Conservation (phyloP, 371 early-diverging fungal genomes). For the Thermomucor indicae-seudaticae region DNA sequence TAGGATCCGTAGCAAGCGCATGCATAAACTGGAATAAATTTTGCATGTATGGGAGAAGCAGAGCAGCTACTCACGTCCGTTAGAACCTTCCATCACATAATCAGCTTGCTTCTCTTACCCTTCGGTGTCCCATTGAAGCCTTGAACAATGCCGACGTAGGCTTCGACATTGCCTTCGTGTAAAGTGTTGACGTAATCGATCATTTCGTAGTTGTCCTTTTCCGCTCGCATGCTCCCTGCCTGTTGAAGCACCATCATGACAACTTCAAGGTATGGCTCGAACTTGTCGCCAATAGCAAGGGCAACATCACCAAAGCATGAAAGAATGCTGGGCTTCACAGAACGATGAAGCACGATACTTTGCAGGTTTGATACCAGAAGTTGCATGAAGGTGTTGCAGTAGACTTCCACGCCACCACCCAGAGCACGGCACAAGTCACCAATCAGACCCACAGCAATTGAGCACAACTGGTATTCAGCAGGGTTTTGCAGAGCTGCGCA, state of each 20-base stretch:
- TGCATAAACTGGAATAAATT: constrained; percentile 73
- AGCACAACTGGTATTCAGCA: constrained; percentile 85
- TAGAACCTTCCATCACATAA: background rate
- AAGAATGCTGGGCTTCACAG: constrained; percentile 89
- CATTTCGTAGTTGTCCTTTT: constrained; percentile 63
- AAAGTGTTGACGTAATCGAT: constrained; percentile 81
- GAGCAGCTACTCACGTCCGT: constrained; percentile 5
- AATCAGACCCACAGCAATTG: constrained; percentile 90
- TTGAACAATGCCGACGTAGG: constrained; percentile 94
- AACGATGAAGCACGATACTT: constrained; percentile 71
- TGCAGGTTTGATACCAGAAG: constrained; percentile 69
- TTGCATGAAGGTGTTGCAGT: constrained; percentile 82
- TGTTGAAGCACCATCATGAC: constrained; percentile 83
- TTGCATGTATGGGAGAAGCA: constrained; percentile 56
- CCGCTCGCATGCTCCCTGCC: constrained; percentile 68
- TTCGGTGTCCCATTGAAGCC: constrained; percentile 69
- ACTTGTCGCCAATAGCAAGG: constrained; percentile 87
- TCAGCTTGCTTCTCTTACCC: constrained; percentile 56
- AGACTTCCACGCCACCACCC: constrained; percentile 62
- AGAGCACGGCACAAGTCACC: constrained; percentile 93
- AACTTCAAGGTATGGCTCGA: constrained; percentile 76
- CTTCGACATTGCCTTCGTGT: constrained; percentile 88
- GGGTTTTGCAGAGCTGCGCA: constrained; percentile 79
- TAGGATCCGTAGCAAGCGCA: constrained; percentile 46
- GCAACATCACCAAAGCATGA: constrained; percentile 98